Evolutionary conservation across 148 eudicot species (phyloP).

Genomic region (Persicaria maculosa): DNA sequence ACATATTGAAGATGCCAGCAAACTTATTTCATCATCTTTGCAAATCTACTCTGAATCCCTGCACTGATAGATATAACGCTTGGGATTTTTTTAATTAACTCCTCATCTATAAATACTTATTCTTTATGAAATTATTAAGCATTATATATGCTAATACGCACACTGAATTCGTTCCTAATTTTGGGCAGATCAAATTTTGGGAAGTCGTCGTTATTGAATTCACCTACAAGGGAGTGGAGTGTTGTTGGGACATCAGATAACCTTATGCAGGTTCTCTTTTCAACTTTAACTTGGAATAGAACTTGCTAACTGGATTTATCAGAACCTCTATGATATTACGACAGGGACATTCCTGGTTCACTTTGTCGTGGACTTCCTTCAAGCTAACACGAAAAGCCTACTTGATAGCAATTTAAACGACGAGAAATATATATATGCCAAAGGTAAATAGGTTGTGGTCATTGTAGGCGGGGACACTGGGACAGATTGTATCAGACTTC

Average conservation of each 20-base stretch:
- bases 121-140: background rate
- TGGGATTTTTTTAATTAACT: background rate
- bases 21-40: no score
- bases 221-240: conserved; percentile 96
- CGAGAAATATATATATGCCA: conserved; percentile 81
- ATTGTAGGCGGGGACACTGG: conserved; percentile 99
- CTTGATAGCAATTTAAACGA: conserved; percentile 93
- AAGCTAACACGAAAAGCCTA: conserved; percentile 95
- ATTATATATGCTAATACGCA: background rate
- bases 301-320: background rate
- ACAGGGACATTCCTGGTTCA: conserved; percentile 89
- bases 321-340: background rate
- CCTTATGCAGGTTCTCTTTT: conserved; percentile 72
- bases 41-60: no score
- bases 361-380: conserved; percentile 96
- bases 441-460: conserved; percentile 94
- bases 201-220: conserved; percentile 81
- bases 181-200: conserved; percentile 96
- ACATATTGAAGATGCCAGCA: no score
- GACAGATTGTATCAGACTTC: conserved; percentile 96
- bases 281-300: conserved; percentile 7
- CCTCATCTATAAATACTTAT: background rate
- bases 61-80: no score
- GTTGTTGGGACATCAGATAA: conserved; percentile 93
- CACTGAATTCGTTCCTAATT: conserved; percentile 3